These are phyloP conservation scores for Spathaspora arborariae DNA, from an alignment of 805 yeast genomes.

Conservation along the genomic window DNA sequence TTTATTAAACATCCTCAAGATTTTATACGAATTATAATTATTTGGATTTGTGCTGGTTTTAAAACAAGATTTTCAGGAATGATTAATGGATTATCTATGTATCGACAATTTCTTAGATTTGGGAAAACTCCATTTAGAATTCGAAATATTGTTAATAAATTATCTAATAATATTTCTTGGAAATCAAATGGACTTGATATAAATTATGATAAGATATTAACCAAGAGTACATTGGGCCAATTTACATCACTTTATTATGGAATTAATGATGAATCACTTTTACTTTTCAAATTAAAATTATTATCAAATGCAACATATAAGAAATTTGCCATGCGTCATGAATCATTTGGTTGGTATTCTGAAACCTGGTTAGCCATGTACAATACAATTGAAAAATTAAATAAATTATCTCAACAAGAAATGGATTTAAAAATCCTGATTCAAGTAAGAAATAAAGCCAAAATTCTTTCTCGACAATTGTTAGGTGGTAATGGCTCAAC, in stretches of 20 bases:
- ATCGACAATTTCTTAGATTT: conserved; percentile 66
- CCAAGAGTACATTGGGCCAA: conserved; percentile 47
- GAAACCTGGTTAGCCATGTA: conserved; percentile 58
- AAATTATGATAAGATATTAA: conserved; percentile 23
- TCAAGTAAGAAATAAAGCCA: conserved; percentile 58
- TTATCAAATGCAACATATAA: conserved; percentile 35
- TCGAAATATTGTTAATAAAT: conserved; percentile 30
- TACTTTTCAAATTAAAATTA: conserved; percentile 53
- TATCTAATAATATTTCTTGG: conserved; percentile 13
- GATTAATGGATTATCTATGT: conserved; percentile 46
- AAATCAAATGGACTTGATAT: conserved; percentile 12
- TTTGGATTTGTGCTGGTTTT: conserved; percentile 38
- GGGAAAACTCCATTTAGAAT: conserved; percentile 67
- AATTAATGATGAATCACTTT: conserved; percentile 57
- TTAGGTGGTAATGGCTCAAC: conserved; percentile 16
- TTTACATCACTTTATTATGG: conserved; percentile 58
- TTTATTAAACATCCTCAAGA: conserved; percentile 35
- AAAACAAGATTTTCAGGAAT: conserved; percentile 39
- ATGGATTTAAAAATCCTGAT: conserved; percentile 52
- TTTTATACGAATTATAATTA: conserved; percentile 30
- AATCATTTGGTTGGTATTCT: conserved; percentile 64
- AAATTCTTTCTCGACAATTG: conserved; percentile 38
- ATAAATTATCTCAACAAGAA: conserved; percentile 44
- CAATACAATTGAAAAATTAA: conserved; percentile 44
- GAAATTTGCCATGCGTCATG: conserved; percentile 49